Evolutionary conservation across 2,329 filamentous ascomycete species (phyloP).

Genomic region (Emmonsia crescens): DNA sequence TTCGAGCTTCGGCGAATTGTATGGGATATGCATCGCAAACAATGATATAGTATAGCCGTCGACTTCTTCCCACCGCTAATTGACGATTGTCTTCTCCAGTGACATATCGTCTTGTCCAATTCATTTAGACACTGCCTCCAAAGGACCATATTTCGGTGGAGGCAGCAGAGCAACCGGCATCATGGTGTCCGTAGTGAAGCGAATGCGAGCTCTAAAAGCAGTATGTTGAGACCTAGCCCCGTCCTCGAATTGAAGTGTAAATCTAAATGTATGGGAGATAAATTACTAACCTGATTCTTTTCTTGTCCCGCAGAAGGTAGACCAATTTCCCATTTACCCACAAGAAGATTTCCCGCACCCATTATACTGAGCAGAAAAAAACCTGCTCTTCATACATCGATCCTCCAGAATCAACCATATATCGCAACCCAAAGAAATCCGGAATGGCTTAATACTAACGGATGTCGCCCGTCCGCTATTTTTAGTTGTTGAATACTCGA

Average conservation of each 20-base stretch:
- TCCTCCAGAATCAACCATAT: not conserved
- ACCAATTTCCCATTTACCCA: constrained; percentile 4
- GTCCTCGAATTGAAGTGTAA: constrained; percentile 8
- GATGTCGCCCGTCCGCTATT: not conserved
- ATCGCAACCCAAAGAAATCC: not conserved
- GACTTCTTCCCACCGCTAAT: not conserved
- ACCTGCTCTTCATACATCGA: not conserved
- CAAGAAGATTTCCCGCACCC: constrained; percentile 1
- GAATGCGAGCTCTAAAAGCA: constrained; percentile 62
- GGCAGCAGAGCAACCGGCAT: constrained; percentile 15
- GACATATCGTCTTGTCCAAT: not conserved
- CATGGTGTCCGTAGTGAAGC: constrained; percentile 45
- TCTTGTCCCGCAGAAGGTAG: constrained; percentile 21
- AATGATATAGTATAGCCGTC: not conserved
- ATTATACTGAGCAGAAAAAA: not conserved
- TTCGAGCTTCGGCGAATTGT: not conserved
- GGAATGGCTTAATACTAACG: not conserved
- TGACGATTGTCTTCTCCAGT: not conserved
- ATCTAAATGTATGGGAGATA: not conserved
- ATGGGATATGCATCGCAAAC: not conserved
- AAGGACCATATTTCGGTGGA: constrained; percentile 11
- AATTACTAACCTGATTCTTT: not conserved
- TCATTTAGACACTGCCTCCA: constrained; percentile 1
- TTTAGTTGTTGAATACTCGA: constrained; percentile 41
- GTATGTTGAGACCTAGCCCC: constrained; percentile 40